These are phyloP conservation scores for Trypanosoma theileri DNA, from an alignment of 208 protist genomes.

Conservation along the genomic window DNA sequence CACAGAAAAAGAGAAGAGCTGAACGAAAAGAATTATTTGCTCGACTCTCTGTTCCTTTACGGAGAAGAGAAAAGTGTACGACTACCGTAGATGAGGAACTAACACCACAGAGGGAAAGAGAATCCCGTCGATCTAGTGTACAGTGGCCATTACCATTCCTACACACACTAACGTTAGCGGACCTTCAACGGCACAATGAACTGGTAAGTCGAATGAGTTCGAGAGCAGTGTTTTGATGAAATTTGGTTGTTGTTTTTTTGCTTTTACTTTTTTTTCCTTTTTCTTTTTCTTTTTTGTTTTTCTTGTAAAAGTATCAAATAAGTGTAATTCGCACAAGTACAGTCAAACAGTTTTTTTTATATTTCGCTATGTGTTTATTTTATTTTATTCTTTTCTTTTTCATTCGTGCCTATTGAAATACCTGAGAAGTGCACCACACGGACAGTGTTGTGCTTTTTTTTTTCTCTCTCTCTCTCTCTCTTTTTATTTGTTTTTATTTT, in stretches of 20 bases:
- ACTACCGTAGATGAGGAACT: constrained; percentile 29
- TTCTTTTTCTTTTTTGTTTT: neutral
- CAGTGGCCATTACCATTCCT: constrained; percentile 40
- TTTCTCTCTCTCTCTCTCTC: no score
- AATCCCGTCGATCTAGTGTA: constrained; percentile 1
- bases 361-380: no score
- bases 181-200: constrained; percentile 56
- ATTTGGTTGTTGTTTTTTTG: neutral
- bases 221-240: neutral
- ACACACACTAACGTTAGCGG: constrained; percentile 42
- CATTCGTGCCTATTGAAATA: no score
- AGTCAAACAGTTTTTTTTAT: no score
- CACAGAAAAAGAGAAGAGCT: constrained; percentile 5
- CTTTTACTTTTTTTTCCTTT: neutral
- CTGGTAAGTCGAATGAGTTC: neutral
- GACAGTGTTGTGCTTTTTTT: no score
- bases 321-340: no score
- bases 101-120: constrained; percentile 17
- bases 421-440: no score
- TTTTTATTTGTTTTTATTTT: no score
- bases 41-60: constrained; percentile 49
- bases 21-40: constrained; percentile 47
- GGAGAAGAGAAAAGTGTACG: constrained; percentile 35
- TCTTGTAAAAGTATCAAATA: no score
- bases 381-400: no score